Percentiles rank a stretch among this genome's conserved stretches.
These are phyloP conservation scores for Stereocaulon alpinum DNA, from an alignment of 495 filamentous ascomycete species.

Conservation along the genomic window DNA sequence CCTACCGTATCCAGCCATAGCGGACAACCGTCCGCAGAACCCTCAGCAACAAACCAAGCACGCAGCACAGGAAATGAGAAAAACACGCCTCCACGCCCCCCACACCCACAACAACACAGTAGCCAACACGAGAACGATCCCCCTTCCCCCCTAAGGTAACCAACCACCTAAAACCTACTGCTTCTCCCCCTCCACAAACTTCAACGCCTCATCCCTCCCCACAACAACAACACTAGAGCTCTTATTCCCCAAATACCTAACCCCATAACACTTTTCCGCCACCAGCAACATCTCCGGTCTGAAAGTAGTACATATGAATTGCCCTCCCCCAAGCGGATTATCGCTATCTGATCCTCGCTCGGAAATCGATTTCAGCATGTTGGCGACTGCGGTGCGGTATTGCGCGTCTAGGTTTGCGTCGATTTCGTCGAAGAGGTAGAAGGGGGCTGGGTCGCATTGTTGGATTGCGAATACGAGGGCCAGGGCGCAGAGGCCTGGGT, in stretches of 20 bases:
- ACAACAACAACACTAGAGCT: conserved; percentile 87
- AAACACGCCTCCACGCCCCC: background rate
- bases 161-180: conserved; percentile 17
- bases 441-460: conserved; percentile 90
- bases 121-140: too few relatives aligned
- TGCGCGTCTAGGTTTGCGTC: conserved; percentile 97
- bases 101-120: background rate
- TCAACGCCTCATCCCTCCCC: conserved; percentile 72
- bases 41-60: background rate
- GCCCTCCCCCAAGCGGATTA: conserved; percentile 31
- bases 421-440: conserved; percentile 99
- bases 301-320: conserved; percentile 94
- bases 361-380: conserved; percentile 73
- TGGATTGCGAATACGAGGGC: conserved; percentile 98
- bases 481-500: conserved; percentile 76
- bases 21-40: background rate
- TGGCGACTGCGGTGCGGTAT: conserved; percentile 88
- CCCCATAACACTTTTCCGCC: conserved; percentile 96
- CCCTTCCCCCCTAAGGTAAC: too few relatives aligned
- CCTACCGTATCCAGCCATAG: background rate
- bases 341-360: conserved; percentile 24
- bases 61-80: too few relatives aligned
- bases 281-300: conserved; percentile 91
- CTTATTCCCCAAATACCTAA: conserved; percentile 78
- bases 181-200: conserved; percentile 80